Evolutionary conservation across 2,329 filamentous ascomycete genomes (phyloP).

Genomic region (Alternaria viburni): DNA sequence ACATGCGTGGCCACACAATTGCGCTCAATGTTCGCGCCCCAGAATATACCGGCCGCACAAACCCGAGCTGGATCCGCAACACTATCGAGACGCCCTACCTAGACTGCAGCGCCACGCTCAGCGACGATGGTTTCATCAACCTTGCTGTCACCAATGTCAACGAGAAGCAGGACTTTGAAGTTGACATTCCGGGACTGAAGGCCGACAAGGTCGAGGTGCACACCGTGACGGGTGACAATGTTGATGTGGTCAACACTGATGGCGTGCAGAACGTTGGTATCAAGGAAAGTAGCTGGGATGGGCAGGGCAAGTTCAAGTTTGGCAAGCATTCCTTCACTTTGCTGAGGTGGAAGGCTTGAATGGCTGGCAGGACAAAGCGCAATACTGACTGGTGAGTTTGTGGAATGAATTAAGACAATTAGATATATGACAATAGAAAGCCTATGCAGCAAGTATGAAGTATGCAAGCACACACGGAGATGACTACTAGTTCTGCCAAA

Average conservation of each 20-base stretch:
- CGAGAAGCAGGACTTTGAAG: conserved; percentile 65
- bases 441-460: not conserved
- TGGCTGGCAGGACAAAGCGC: not conserved
- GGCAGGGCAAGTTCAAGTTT: conserved; percentile 67
- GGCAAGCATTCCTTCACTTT: conserved; percentile 74
- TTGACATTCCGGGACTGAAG: conserved; percentile 63
- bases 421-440: not conserved
- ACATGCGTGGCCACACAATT: conserved; percentile 76
- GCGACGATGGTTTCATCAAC: conserved; percentile 66
- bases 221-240: conserved; percentile 64
- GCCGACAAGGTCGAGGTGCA: conserved; percentile 62
- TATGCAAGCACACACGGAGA: not conserved
- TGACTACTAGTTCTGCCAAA: not conserved
- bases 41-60: conserved; percentile 71
- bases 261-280: conserved; percentile 68
- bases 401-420: not conserved
- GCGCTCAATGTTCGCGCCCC: conserved; percentile 68
- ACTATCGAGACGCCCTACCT: conserved; percentile 73
- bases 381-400: not conserved
- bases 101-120: conserved; percentile 68
- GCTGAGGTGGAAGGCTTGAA: conserved; percentile 60
- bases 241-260: conserved; percentile 67
- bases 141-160: conserved; percentile 76
- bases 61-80: conserved; percentile 69
- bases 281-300: conserved; percentile 68